These are phyloP conservation scores for Torulaspora delbrueckii DNA, from an alignment of 805 yeast species.

Conservation along the genomic window DNA sequence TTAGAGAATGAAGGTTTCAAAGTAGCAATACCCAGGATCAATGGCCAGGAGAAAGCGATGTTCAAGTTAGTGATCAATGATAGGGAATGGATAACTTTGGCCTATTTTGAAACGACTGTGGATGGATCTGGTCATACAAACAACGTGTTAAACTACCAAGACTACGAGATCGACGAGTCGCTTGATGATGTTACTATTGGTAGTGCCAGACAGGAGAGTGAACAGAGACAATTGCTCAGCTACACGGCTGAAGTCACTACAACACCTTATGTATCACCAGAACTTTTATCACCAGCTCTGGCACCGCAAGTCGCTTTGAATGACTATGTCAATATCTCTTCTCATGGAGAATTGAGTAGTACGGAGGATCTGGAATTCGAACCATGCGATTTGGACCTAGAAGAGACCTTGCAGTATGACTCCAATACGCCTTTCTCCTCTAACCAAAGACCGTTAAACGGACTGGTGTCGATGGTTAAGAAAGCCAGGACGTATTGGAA, in stretches of 20 bases:
- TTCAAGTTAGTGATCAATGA: constrained; percentile 28
- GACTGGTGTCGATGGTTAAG: constrained; percentile 21
- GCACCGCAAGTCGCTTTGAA: constrained; percentile 10
- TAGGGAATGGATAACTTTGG: constrained; percentile 25
- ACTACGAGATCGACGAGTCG: constrained; percentile 15
- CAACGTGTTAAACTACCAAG: constrained; percentile 20
- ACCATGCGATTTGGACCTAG: constrained; percentile 13
- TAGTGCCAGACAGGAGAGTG: constrained; percentile 12
- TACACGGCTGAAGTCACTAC: constrained; percentile 7
- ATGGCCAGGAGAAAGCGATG: constrained; percentile 11
- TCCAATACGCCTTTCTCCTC: constrained; percentile 9
- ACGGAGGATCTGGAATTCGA: constrained; percentile 25
- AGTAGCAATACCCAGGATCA: constrained; percentile 17
- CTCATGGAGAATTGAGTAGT: constrained; percentile 30
- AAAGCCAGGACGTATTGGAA: constrained; percentile 26
- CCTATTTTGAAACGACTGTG: constrained; percentile 22
- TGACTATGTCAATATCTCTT: constrained; percentile 30
- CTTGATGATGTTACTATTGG: constrained; percentile 21
- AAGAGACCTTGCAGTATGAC: constrained; percentile 15
- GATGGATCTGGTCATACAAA: constrained; percentile 26
- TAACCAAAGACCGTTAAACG: constrained; percentile 15
- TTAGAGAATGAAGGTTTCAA: constrained; percentile 16
- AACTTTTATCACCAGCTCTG: constrained; percentile 1
- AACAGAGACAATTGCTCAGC: constrained; percentile 12
- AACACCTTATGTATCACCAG: constrained; percentile 2